Base-by-base conservation (phyloP, 2,329 filamentous ascomycete genomes). In the Alternaria gaisen region DNA sequence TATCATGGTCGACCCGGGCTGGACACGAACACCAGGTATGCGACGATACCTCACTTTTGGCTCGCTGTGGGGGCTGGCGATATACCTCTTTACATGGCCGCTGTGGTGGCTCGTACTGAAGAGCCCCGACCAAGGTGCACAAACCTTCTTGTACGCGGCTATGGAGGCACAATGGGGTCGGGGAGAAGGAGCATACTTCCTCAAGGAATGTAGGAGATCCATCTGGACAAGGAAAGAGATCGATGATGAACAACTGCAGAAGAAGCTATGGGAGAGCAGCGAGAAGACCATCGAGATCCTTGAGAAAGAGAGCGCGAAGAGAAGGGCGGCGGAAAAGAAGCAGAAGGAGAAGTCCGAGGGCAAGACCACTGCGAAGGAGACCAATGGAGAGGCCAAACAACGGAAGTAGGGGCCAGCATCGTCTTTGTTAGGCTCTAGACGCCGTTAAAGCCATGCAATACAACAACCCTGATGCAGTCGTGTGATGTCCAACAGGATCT, bases 21-120 rank as follows among this genome's bases (percentile, higher is more conserved):
- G 90, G 66, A 87, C 89, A 24, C 88, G 95, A 53, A 98, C 94
- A 9, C 93, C 94, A 0, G 94, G 95, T 1, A 97, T 90, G 80
- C 87, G 92, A 44, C 86, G 93, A 59, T 98, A 93, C 90, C 82
- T 99, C 28, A 93, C 92, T 0, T 86, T 92, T 32, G 95, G 95
- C 7, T 92, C 91, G 3, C 83, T 99, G 0, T 89, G 88, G 85
- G 94, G 94, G 0, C 82, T 99, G 20, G 77, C 89, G 0, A 50
- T 92, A 18, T 99, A 99, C 78, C 77, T 97, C 8, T 44, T 90
- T 11, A 87, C 88, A 34, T 99, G 94, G 84, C 85, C 91, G 1
- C 67, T 97, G 0, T 92, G 91, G 77, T 98, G 94, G 92, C 79
- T 99, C 22, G 78, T 97, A 1, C 83, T 99, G 54, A 98, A 99